A percentile compares a stretch with the other conserved stretches of the same genome.
Conservation (phyloP, 768 basidiomycete species). For the Tulasnella sp. region DNA sequence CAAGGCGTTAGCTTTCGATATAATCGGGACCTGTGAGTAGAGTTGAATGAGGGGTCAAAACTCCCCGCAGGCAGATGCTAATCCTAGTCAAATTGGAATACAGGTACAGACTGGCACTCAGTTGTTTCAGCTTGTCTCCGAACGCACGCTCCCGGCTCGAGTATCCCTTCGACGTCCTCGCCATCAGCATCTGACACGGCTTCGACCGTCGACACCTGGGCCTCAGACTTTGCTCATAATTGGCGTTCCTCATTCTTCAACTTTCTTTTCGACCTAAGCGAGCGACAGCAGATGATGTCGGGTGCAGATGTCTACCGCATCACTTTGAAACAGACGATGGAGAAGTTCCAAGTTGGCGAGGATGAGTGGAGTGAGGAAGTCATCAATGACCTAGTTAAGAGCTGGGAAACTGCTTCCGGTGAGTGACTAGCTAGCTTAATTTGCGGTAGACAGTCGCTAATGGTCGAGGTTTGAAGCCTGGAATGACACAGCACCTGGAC, state of each 20-base stretch:
- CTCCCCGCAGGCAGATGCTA: not conserved
- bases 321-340: conserved; percentile 6
- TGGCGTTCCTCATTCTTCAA: conserved; percentile 14
- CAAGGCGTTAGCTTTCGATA: conserved; percentile 12
- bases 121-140: conserved; percentile 5
- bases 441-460: not conserved
- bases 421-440: not conserved
- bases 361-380: conserved; percentile 8
- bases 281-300: not conserved
- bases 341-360: not conserved
- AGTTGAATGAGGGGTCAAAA: too few relatives aligned
- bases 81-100: not conserved
- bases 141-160: conserved; percentile 7
- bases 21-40: conserved; percentile 14
- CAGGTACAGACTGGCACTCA: conserved; percentile 14
- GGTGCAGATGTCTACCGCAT: conserved; percentile 1
- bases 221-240: conserved; percentile 12
- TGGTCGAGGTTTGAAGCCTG: not conserved
- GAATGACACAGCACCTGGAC: conserved; percentile 11
- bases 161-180: not conserved
- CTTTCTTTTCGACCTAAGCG: not conserved
- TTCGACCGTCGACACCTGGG: conserved; percentile 9
- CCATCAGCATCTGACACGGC: not conserved
- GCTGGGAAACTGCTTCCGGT: conserved; percentile 6
- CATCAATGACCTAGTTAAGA: conserved; percentile 12